phyloP scores from a whole-genome alignment of 2,329 filamentous ascomycete genomes.

The Claviceps cyperi region DNA sequence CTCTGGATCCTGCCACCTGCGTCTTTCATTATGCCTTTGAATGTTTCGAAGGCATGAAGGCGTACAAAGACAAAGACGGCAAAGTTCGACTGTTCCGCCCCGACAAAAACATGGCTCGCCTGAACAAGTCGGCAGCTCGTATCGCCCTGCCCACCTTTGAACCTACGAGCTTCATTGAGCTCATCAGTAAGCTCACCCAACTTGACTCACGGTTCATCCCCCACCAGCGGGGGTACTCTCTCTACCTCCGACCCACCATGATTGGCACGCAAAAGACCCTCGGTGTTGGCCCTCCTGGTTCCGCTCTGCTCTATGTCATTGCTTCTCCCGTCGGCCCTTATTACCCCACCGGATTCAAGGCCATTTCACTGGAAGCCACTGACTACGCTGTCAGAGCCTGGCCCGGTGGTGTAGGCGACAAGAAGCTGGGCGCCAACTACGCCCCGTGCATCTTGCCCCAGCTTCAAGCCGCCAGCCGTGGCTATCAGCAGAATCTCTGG shows the following conservation, averaged over 20 bases:
- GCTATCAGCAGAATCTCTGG: slow-evolving; percentile 98
- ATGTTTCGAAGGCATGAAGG: slow-evolving; percentile 99
- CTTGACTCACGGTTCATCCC: slow-evolving; percentile 86
- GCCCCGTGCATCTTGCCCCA: slow-evolving; percentile 98
- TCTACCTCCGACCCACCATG: slow-evolving; percentile 92
- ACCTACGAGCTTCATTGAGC: slow-evolving; percentile 55
- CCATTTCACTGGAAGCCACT: slow-evolving; percentile 85
- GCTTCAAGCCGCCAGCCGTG: slow-evolving; percentile 74
- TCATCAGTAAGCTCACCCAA: slow-evolving; percentile 68
- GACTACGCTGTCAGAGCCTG: slow-evolving; percentile 94
- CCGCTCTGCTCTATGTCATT: slow-evolving; percentile 85
- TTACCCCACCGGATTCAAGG: slow-evolving; percentile 97
- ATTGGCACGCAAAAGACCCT: slow-evolving; percentile 94
- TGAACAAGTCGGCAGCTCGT: slow-evolving; percentile 82
- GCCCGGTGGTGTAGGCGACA: slow-evolving; percentile 94
- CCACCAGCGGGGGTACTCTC: slow-evolving; percentile 70
- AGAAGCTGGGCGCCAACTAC: slow-evolving; percentile 98
- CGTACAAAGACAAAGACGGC: slow-evolving; percentile 77
- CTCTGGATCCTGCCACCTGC: slow-evolving; percentile 87
- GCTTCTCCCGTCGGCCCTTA: slow-evolving; percentile 94
- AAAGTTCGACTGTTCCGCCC: slow-evolving; percentile 80
- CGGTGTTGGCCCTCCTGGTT: slow-evolving; percentile 82
- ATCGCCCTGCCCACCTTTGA: slow-evolving; percentile 89
- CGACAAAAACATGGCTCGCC: slow-evolving; percentile 86
- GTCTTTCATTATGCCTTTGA: slow-evolving; percentile 98